Conservation (phyloP, 192 early-diverging fungal genomes). For the Diversispora eburnea region DNA sequence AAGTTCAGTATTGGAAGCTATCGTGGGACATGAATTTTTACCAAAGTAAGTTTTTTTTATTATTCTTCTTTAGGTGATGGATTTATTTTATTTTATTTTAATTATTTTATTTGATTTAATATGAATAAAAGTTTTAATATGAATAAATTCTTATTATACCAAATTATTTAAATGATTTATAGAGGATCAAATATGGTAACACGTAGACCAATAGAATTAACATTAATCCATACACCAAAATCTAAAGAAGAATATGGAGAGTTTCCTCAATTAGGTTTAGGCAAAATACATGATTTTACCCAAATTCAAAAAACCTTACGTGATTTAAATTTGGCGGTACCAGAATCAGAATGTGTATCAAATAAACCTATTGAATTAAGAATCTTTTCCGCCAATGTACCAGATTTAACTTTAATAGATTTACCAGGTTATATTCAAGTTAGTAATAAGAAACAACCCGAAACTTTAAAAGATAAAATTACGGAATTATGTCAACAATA, state of each 20-base stretch:
- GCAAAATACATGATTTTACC: conserved; percentile 84
- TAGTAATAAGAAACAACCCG: conserved; percentile 77
- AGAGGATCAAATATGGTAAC: conserved; percentile 82
- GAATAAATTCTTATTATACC: too few relatives aligned
- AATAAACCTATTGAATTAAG: conserved; percentile 78
- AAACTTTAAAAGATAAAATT: conserved; percentile 72
- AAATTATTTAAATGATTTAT: conserved; percentile 16
- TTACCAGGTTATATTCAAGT: conserved; percentile 86
- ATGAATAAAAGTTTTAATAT: too few relatives aligned
- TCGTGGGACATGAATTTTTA: conserved; percentile 81
- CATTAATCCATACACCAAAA: conserved; percentile 76
- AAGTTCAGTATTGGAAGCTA: conserved; percentile 81
- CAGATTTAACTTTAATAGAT: conserved; percentile 80
- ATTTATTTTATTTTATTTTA: not conserved
- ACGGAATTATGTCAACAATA: conserved; percentile 81
- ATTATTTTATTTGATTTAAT: not conserved
- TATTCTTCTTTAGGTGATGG: not conserved
- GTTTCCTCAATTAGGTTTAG: conserved; percentile 80
- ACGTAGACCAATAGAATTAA: conserved; percentile 78
- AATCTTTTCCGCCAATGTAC: conserved; percentile 81
- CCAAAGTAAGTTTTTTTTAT: conserved; percentile 61
- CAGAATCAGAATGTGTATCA: conserved; percentile 87
- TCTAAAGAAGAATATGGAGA: conserved; percentile 77
- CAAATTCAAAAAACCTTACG: conserved; percentile 90
- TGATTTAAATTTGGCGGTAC: conserved; percentile 93